Evolutionary conservation across 2,329 filamentous ascomycete species (phyloP).

Genomic region (Fusarium pseudonygamai): DNA sequence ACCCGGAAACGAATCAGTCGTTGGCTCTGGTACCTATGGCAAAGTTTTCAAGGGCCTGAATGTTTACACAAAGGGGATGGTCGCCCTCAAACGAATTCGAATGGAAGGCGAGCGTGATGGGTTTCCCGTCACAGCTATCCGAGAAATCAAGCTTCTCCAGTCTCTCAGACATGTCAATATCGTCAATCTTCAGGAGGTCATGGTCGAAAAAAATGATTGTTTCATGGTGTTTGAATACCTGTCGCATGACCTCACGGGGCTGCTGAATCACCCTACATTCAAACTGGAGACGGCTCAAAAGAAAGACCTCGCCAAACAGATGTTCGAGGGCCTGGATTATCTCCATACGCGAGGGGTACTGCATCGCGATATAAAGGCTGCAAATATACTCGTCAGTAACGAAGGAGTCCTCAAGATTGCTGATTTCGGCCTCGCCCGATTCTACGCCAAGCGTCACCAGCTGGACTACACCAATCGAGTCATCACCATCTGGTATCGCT

Average conservation of each 20-base stretch:
- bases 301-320: constrained; percentile 90
- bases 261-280: constrained; percentile 95
- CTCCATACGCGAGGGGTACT: constrained; percentile 92
- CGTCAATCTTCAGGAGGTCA: constrained; percentile 86
- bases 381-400: constrained; percentile 94
- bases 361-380: constrained; percentile 97
- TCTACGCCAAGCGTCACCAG: constrained; percentile 91
- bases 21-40: constrained; percentile 94
- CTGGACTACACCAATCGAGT: constrained; percentile 98
- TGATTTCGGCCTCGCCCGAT: constrained; percentile 94
- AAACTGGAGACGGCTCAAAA: constrained; percentile 85
- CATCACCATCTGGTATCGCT: constrained; percentile 90
- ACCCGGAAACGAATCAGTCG: constrained; percentile 95
- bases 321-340: constrained; percentile 94
- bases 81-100: constrained; percentile 88
- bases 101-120: constrained; percentile 95
- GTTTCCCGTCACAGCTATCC: constrained; percentile 89
- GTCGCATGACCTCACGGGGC: constrained; percentile 92
- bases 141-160: constrained; percentile 92
- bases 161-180: constrained; percentile 85
- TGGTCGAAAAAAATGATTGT: constrained; percentile 98
- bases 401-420: constrained; percentile 90
- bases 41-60: constrained; percentile 96
- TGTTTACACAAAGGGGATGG: constrained; percentile 85
- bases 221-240: constrained; percentile 99